These are phyloP conservation scores for Ceratobasidium sp. DNA, from an alignment of 1,284 basidiomycete genomes.

Conservation along the genomic window DNA sequence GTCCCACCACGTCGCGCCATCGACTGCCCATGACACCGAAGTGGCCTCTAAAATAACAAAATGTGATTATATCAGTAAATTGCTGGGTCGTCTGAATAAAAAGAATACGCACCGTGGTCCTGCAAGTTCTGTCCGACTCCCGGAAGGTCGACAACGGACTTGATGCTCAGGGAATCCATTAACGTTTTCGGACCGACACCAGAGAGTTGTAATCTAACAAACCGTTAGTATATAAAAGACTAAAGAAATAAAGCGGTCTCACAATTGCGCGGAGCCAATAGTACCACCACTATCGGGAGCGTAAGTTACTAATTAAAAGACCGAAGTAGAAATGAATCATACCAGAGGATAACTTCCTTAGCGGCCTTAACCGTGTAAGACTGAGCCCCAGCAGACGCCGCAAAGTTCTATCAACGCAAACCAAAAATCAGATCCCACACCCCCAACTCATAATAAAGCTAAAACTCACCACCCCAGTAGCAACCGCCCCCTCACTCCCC, in stretches of 20 bases:
- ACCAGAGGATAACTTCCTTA: slow-evolving; percentile 71
- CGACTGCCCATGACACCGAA: slow-evolving; percentile 30
- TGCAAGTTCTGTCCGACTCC: slow-evolving; percentile 68
- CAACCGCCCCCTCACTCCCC: slow-evolving; percentile 14
- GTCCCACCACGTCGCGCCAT: slow-evolving; percentile 54
- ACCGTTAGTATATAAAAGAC: background rate
- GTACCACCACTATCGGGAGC: slow-evolving; percentile 36
- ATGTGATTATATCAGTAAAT: no score
- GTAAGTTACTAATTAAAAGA: background rate
- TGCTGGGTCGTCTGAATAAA: no score
- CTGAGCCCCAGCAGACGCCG: slow-evolving; percentile 24
- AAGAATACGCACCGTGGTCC: slow-evolving; percentile 65
- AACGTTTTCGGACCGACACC: slow-evolving; percentile 73
- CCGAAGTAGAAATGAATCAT: background rate
- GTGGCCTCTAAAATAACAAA: slow-evolving; percentile 4
- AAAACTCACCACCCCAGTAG: slow-evolving; percentile 26
- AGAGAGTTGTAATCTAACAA: slow-evolving; percentile 60
- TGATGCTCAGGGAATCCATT: slow-evolving; percentile 64
- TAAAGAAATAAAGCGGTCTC: slow-evolving; percentile 59
- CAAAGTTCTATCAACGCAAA: slow-evolving; percentile 3
- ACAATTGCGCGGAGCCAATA: slow-evolving; percentile 63
- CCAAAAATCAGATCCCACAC: background rate
- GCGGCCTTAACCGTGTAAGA: slow-evolving; percentile 59
- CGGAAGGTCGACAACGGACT: slow-evolving; percentile 67
- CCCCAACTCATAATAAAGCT: no score